Conservation (phyloP, 768 basidiomycete genomes). For the Daedaleopsis sinensis region DNA sequence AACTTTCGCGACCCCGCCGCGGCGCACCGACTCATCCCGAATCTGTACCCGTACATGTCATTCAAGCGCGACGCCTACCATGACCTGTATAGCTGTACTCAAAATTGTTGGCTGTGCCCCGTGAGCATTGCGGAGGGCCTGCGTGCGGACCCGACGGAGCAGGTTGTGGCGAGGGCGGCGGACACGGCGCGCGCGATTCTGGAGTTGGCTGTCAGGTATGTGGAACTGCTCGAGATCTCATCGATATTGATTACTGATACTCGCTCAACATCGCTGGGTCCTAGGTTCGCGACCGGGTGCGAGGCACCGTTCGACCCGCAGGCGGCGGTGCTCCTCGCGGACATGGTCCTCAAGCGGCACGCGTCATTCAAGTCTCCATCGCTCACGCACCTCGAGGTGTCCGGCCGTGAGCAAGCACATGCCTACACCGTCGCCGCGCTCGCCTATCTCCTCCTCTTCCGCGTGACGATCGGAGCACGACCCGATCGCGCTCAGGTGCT, state of each 20-base stretch:
- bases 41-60: neutral
- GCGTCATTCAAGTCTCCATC: neutral
- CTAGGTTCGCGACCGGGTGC: neutral
- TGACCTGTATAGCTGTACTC: neutral
- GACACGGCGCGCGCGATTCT: neutral
- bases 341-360: neutral
- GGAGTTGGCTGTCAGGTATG: neutral
- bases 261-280: neutral
- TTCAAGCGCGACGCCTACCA: neutral
- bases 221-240: neutral
- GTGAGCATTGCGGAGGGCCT: neutral
- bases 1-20: too few species aligned
- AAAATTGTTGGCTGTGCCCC: neutral
- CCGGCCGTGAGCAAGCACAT: neutral
- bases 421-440: neutral
- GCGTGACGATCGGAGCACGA: neutral
- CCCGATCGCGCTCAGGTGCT: neutral
- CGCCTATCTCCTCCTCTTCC: neutral
- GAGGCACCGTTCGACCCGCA: neutral
- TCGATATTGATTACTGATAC: neutral
- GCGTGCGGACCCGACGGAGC: neutral
- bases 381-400: neutral
- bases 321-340: neutral
- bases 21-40: neutral
- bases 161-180: neutral